Conservation (phyloP, 345 rosid species). For the Aquilaria malaccensis region DNA sequence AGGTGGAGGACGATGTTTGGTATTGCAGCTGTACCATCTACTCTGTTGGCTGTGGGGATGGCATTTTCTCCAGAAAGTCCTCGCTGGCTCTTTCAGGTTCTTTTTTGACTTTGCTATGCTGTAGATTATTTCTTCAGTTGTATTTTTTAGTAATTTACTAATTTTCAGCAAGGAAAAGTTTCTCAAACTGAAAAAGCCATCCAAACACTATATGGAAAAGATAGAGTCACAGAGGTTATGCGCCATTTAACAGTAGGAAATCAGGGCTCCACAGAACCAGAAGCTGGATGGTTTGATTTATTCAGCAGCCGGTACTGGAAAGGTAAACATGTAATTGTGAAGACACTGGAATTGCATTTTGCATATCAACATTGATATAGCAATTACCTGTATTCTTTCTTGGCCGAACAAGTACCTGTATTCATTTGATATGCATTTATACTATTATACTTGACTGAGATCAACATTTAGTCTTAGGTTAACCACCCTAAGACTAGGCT, state of each 20-base stretch:
- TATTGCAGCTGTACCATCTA: constrained; percentile 73
- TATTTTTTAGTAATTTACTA: neutral
- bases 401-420: too few relatives aligned
- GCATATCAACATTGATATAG: neutral
- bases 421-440: too few relatives aligned
- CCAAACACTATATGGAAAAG: constrained; percentile 81
- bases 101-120: constrained; percentile 11
- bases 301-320: constrained; percentile 89
- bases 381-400: too few relatives aligned
- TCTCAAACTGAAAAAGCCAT: constrained; percentile 76
- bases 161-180: constrained; percentile 76
- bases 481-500: too few relatives aligned
- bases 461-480: too few relatives aligned
- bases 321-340: constrained; percentile 39
- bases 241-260: constrained; percentile 52
- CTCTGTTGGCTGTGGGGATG: constrained; percentile 86
- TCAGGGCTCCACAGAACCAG: constrained; percentile 81
- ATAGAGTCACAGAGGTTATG: constrained; percentile 83
- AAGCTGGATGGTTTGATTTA: constrained; percentile 97
- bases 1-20: constrained; percentile 99
- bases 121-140: constrained; percentile 1
- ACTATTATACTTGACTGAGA: too few relatives aligned
- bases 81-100: constrained; percentile 97
- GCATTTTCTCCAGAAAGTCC: constrained; percentile 96
- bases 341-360: constrained; percentile 1